Evolutionary conservation across 2,329 filamentous ascomycete genomes (phyloP).

Genomic region (Neopestalotiopsis sp.): DNA sequence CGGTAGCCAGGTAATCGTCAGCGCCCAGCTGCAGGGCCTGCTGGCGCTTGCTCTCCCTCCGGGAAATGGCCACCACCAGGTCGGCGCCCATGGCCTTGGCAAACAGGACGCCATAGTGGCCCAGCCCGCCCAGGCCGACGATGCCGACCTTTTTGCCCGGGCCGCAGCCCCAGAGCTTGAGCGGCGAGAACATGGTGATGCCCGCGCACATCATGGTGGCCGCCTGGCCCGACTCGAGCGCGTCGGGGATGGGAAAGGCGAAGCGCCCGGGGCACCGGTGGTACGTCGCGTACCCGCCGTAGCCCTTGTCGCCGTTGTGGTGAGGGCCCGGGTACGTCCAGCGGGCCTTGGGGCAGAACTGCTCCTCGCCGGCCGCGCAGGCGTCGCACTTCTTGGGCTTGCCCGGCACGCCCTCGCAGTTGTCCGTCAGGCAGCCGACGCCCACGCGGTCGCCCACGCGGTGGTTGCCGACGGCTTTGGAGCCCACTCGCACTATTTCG

Average conservation of each 20-base stretch:
- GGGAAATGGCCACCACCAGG: slow-evolving; percentile 58
- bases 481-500: slow-evolving; percentile 45
- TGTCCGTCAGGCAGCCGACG: slow-evolving; percentile 50
- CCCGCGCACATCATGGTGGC: slow-evolving; percentile 72
- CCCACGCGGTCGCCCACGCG: slow-evolving; percentile 58
- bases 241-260: slow-evolving; percentile 43
- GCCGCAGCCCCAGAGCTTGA: slow-evolving; percentile 63
- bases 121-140: slow-evolving; percentile 67
- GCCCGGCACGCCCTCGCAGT: slow-evolving; percentile 39
- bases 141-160: slow-evolving; percentile 70
- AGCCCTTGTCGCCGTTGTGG: slow-evolving; percentile 54
- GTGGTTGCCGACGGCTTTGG: slow-evolving; percentile 38
- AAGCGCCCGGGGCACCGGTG: slow-evolving; percentile 41
- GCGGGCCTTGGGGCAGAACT: slow-evolving; percentile 33
- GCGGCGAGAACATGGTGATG: slow-evolving; percentile 65
- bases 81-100: slow-evolving; percentile 67
- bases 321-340: slow-evolving; percentile 51
- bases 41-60: slow-evolving; percentile 49
- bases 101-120: slow-evolving; percentile 68
- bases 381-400: slow-evolving; percentile 28
- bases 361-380: slow-evolving; percentile 25
- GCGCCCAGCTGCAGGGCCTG: slow-evolving; percentile 59
- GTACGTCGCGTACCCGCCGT: slow-evolving; percentile 51
- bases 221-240: slow-evolving; percentile 36
- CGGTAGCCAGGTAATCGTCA: slow-evolving; percentile 37